Evolutionary conservation across 345 rosid species (phyloP).

Genomic region (Euphorbia lathyris): DNA sequence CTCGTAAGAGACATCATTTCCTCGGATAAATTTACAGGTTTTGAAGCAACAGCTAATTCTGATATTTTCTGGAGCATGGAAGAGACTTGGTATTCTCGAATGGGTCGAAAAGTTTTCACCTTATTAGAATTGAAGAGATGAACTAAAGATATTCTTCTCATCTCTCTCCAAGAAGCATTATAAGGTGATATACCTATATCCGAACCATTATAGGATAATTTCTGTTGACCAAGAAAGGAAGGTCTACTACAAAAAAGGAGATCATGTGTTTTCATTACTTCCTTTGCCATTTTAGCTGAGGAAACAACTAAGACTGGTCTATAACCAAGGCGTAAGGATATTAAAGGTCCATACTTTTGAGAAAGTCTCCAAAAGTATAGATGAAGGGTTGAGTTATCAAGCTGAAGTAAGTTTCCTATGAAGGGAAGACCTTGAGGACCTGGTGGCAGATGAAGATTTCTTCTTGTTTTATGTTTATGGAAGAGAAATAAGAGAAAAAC

Average conservation of each 20-base stretch:
- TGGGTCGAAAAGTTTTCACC: neutral
- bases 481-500: neutral
- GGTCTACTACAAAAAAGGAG: neutral
- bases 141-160: neutral
- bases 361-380: neutral
- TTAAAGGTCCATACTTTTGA: constrained; percentile 1
- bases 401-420: neutral
- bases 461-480: neutral
- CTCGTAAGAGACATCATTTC: neutral
- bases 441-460: neutral
- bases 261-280: neutral
- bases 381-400: neutral
- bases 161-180: neutral
- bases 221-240: neutral
- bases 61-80: neutral
- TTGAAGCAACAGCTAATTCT: neutral
- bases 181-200: neutral
- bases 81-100: neutral
- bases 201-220: neutral
- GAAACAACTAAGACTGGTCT: neutral
- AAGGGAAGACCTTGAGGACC: constrained; percentile 9
- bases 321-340: neutral
- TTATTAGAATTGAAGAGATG: neutral
- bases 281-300: constrained; percentile 8
- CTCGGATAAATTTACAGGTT: neutral